A percentile compares a stretch with the other conserved stretches of the same genome.
These are phyloP conservation scores for Penicillium sp. DNA, from an alignment of 2,329 filamentous ascomycete genomes.

Conservation along the genomic window DNA sequence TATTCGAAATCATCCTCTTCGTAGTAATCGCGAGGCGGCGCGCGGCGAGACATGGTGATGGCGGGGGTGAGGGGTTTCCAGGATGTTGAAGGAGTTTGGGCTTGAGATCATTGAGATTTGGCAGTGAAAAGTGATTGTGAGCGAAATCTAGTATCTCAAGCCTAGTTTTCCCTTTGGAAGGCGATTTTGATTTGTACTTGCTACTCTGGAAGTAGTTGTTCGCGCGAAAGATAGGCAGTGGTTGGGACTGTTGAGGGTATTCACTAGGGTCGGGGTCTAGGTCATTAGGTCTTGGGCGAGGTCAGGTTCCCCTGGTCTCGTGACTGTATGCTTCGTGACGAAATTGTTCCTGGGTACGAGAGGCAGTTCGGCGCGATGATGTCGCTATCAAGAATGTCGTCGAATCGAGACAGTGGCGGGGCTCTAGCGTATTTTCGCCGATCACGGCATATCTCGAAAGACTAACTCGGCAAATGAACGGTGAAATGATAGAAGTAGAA, in stretches of 20 bases:
- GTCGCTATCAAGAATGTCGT: neutral
- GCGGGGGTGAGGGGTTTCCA: neutral
- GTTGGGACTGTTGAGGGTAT: neutral
- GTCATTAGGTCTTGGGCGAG: neutral
- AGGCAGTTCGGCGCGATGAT: neutral
- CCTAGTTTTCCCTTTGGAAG: neutral
- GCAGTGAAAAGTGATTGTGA: neutral
- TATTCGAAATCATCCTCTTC: conserved; percentile 34
- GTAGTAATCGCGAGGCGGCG: conserved; percentile 32
- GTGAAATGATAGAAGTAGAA: neutral
- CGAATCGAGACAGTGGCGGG: conserved; percentile 8
- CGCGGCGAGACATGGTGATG: conserved; percentile 41
- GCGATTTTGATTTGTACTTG: neutral
- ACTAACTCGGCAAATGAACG: neutral
- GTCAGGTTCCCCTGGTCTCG: neutral
- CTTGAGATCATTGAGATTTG: neutral
- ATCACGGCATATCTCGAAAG: conserved; percentile 3
- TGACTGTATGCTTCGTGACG: neutral
- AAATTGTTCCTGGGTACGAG: neutral
- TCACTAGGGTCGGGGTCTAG: neutral
- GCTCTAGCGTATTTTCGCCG: conserved; percentile 8
- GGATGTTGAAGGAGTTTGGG: neutral
- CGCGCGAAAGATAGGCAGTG: neutral
- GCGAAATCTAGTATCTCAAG: neutral
- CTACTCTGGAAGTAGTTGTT: neutral